phyloP scores from a whole-genome alignment of 257 asterid genomes.

The Nicotiana sylvestris region DNA sequence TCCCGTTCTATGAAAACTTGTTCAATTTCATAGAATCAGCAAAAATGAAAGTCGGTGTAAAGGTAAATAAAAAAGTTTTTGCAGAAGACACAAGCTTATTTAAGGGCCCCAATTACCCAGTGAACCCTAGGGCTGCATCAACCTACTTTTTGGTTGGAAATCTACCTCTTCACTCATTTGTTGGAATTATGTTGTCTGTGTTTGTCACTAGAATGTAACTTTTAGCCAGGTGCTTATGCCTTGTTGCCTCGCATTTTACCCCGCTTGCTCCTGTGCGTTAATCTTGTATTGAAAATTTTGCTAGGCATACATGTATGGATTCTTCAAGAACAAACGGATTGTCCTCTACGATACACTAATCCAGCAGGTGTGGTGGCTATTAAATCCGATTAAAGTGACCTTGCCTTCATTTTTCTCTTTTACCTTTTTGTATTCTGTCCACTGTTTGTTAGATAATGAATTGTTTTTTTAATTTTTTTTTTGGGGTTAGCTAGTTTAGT shows the following conservation, averaged over 20 bases:
- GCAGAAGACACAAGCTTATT: too few species aligned
- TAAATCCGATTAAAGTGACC: not conserved
- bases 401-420: not conserved
- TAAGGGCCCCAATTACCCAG: too few species aligned
- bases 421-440: not conserved
- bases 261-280: not conserved
- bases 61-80: too few species aligned
- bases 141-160: not conserved
- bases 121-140: too few species aligned
- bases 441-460: not conserved
- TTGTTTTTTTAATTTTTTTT: not conserved
- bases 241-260: not conserved
- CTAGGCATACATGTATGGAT: slow-evolving; percentile 98
- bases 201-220: not conserved
- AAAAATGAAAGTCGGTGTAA: too few species aligned
- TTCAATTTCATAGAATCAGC: too few species aligned
- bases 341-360: slow-evolving; percentile 91
- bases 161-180: not conserved
- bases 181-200: not conserved
- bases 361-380: slow-evolving; percentile 65
- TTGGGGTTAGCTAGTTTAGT: not conserved
- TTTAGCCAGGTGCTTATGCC: not conserved
- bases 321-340: slow-evolving; percentile 80
- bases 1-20: too few species aligned
- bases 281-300: slow-evolving; percentile 6